Base-by-base conservation (phyloP, 345 rosid genomes). In the Trapa bicornis region DNA sequence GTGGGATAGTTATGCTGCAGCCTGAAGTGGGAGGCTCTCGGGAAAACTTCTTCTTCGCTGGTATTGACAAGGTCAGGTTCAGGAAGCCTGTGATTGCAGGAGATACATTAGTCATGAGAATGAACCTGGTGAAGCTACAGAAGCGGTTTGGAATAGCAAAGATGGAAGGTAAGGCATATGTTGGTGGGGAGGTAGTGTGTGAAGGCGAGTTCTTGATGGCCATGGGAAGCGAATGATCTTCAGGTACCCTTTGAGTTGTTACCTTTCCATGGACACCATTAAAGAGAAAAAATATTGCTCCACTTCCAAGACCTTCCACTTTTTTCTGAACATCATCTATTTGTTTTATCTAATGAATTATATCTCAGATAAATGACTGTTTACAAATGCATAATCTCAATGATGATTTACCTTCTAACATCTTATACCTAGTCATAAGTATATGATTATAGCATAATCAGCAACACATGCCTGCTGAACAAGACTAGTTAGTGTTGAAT, bases 91-190 rank as follows among this genome's bases (percentile, higher is more conserved):
- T 94, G 56, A 81, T 94, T 69, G 97, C 99, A 0, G 96, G 97
- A 47, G 99, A 94, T 75, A 91, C 97, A 36, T 77, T 89, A 57
- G 95, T 91, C 16, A 91, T 91, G 97, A 89, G 95, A 78, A 91
- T 91, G 99, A 94, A 85, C 12, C 88, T 94, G 35, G 64, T 77
- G 67, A 89, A 87, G 93, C 77, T 94, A 53, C 96, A 87, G 76
- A 91, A 85, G 74, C 85, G 91, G 70, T 94, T 91, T 57, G 99
- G 97, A 72, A 84, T 94, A 37, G 97, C 97, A 6, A 94, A 91
- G 81, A 89, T 94, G 99, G 92, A 94, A 74, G 97, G 96, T n/a
- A 94, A 91, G 79, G 99, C 99, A 67, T 94, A 87, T 50, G 97
- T 91, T 22, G 97, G 92, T 33, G 82, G 80, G 47, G 81, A 89